These are phyloP conservation scores for Pilasporangium apinafurcum DNA, from an alignment of 352 stramenopile genomes.

Conservation along the genomic window DNA sequence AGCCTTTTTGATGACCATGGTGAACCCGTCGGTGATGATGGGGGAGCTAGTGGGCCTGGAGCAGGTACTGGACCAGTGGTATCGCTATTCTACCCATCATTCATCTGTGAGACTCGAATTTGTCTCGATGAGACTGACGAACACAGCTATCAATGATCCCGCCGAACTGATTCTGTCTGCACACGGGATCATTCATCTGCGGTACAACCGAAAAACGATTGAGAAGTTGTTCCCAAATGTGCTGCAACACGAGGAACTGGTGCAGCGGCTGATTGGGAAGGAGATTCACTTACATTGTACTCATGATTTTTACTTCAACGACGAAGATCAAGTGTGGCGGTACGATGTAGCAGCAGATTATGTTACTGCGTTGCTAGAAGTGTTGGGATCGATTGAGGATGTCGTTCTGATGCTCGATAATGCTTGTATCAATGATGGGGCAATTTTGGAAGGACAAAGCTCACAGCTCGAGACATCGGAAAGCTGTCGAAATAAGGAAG, in stretches of 20 bases:
- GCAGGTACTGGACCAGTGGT: slow-evolving; percentile 18
- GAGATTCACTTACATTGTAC: slow-evolving; percentile 31
- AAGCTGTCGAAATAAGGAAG: too few species aligned
- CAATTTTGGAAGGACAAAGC: too few species aligned
- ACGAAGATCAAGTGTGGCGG: slow-evolving; percentile 14
- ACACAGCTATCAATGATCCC: slow-evolving; percentile 10
- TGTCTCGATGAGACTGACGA: slow-evolving; percentile 11
- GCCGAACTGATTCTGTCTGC: slow-evolving; percentile 20
- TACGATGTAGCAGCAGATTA: slow-evolving; percentile 29
- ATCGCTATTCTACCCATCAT: slow-evolving; percentile 19
- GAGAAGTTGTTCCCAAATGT: slow-evolving; percentile 40
- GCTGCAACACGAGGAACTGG: slow-evolving; percentile 20
- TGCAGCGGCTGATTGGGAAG: slow-evolving; percentile 35
- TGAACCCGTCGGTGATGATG: slow-evolving; percentile 16
- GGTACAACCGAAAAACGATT: slow-evolving; percentile 38
- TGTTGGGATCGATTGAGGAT: slow-evolving; percentile 22
- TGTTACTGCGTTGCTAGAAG: slow-evolving; percentile 25
- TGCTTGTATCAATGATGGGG: slow-evolving; percentile 18
- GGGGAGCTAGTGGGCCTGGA: slow-evolving; percentile 8
- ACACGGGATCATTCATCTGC: slow-evolving; percentile 25
- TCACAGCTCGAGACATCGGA: too few species aligned
- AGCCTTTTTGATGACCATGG: slow-evolving; percentile 4
- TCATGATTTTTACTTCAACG: slow-evolving; percentile 36
- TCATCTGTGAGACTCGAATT: slow-evolving; percentile 21
- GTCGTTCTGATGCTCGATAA: slow-evolving; percentile 27